Percentiles rank a stretch among this genome's conserved stretches.
Evolutionary conservation across 2,329 filamentous ascomycete species (phyloP).

Genomic region (Xylariaceae sp.): DNA sequence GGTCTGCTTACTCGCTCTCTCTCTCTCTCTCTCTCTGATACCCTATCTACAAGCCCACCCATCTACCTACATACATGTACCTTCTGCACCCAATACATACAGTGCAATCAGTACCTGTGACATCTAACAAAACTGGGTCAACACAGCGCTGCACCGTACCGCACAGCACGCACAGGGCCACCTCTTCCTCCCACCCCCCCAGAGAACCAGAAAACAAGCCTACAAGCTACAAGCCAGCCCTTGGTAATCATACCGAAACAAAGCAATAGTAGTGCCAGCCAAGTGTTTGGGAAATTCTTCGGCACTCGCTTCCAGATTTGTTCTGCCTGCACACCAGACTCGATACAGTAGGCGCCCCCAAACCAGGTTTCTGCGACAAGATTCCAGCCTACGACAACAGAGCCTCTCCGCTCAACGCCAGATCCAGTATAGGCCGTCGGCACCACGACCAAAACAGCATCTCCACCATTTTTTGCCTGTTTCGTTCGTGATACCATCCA

Average conservation of each 20-base stretch:
- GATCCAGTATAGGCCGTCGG: constrained; percentile 72
- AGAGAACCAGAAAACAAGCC: not conserved
- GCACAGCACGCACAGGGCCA: constrained; percentile 16
- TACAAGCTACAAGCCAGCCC: constrained; percentile 20
- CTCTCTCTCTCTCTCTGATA: no score
- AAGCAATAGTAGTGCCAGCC: constrained; percentile 28
- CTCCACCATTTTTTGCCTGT: constrained; percentile 64
- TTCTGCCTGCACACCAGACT: constrained; percentile 55
- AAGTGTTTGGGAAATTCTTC: constrained; percentile 45
- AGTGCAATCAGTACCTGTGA: constrained; percentile 20
- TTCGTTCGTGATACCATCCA: constrained; percentile 56
- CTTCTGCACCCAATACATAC: not conserved
- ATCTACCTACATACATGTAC: not conserved
- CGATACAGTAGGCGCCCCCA: constrained; percentile 54
- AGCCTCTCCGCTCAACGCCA: constrained; percentile 62
- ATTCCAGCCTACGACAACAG: constrained; percentile 52
- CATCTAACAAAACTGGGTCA: constrained; percentile 28
- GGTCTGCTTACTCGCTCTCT: not conserved
- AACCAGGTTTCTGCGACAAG: constrained; percentile 63
- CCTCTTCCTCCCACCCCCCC: constrained; percentile 18
- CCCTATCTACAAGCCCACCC: not conserved
- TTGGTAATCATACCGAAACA: constrained; percentile 31
- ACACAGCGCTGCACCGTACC: constrained; percentile 22
- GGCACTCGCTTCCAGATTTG: constrained; percentile 47
- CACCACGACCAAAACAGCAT: constrained; percentile 71